Evolutionary conservation across 179 eudicot genomes (phyloP).

Genomic region (Patellifolia procumbens): DNA sequence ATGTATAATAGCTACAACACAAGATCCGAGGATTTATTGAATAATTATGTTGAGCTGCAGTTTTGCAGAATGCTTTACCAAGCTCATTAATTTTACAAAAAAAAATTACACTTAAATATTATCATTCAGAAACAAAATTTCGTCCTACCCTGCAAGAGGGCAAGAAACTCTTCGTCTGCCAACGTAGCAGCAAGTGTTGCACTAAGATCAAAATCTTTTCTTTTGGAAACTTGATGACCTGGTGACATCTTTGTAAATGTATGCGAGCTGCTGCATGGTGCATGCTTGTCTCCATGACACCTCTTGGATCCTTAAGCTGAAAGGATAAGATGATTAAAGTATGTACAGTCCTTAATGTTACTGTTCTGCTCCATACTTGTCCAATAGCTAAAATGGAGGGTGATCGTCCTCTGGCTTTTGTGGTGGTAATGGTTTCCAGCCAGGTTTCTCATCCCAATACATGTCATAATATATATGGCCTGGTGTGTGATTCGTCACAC

Average conservation of each 20-base stretch:
- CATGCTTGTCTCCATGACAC: neutral
- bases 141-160: neutral
- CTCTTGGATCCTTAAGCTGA: neutral
- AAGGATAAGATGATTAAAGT: too few species aligned
- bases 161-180: neutral
- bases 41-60: conserved; percentile 7
- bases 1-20: too few species aligned
- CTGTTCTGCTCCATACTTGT: neutral
- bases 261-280: conserved; percentile 7
- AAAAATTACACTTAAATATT: neutral
- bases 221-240: neutral
- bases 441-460: conserved; percentile 97
- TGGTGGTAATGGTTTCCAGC: conserved; percentile 88
- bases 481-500: conserved; percentile 63
- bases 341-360: neutral
- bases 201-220: neutral
- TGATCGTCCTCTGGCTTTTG: conserved; percentile 83
- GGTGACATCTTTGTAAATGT: neutral
- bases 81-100: conserved; percentile 4
- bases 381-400: conserved; percentile 48
- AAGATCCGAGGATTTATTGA: neutral
- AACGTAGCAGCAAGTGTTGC: neutral
- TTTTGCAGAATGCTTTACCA: neutral
- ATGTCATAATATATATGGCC: conserved; percentile 97
- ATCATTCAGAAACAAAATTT: neutral